These are phyloP conservation scores for Stramenopiles sp. DNA, from an alignment of 352 stramenopile genomes.

Conservation along the genomic window DNA sequence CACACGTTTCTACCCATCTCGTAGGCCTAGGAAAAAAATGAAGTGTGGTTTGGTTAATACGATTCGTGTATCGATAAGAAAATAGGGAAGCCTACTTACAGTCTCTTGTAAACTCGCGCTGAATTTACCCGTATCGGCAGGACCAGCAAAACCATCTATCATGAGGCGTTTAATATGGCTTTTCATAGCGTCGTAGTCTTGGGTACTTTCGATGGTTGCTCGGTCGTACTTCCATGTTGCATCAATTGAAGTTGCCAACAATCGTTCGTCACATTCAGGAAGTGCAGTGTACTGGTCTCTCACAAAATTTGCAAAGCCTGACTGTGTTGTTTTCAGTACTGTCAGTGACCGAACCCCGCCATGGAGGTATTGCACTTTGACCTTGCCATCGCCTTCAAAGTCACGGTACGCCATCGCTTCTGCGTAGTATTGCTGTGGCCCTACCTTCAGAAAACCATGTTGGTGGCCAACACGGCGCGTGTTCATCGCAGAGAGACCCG, in stretches of 20 bases:
- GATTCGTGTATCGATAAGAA: background rate
- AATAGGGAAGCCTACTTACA: background rate
- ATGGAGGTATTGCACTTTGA: constrained; percentile 14
- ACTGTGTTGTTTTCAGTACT: constrained; percentile 67
- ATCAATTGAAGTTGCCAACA: constrained; percentile 47
- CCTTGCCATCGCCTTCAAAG: constrained; percentile 21
- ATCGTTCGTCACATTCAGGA: constrained; percentile 43
- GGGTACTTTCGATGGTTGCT: constrained; percentile 17
- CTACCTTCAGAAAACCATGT: constrained; percentile 15
- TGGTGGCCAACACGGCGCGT: constrained; percentile 9
- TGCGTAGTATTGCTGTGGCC: background rate
- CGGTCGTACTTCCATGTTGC: constrained; percentile 46
- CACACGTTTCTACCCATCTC: constrained; percentile 58
- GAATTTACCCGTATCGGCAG: constrained; percentile 42
- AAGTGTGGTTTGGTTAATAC: constrained; percentile 35
- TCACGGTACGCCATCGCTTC: no score
- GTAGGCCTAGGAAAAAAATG: constrained; percentile 55
- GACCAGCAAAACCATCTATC: constrained; percentile 48
- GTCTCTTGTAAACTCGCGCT: constrained; percentile 16
- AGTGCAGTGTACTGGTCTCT: constrained; percentile 51
- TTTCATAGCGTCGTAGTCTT: constrained; percentile 29
- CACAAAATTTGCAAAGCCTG: constrained; percentile 58
- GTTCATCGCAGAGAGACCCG: no score
- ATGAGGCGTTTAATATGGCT: constrained; percentile 41
- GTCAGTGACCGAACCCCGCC: constrained; percentile 29